phyloP scores from a whole-genome alignment of 179 eudicot genomes.

The Silene coronaria region DNA sequence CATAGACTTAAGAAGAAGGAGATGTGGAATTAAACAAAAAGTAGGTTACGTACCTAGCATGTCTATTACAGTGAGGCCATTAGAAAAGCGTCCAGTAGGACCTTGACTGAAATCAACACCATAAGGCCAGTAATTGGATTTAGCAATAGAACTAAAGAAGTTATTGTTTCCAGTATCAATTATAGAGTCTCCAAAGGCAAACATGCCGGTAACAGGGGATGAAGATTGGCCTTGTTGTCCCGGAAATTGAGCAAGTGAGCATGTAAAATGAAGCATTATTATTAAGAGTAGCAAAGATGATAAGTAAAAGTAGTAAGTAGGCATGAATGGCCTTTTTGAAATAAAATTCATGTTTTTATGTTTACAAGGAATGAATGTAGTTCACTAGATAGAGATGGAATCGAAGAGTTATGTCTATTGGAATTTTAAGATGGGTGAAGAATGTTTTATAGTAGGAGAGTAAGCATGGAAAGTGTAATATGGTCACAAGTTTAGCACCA shows the following conservation, averaged over 20 bases:
- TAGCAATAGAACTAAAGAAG: slow-evolving; percentile 46
- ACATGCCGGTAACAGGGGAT: slow-evolving; percentile 40
- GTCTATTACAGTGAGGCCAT: slow-evolving; percentile 71
- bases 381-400: too few relatives aligned
- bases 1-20: not conserved
- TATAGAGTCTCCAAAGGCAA: slow-evolving; percentile 70
- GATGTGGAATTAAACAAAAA: not conserved
- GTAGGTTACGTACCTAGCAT: slow-evolving; percentile 36
- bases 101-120: slow-evolving; percentile 52
- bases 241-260: slow-evolving; percentile 15
- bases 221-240: slow-evolving; percentile 17
- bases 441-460: slow-evolving; percentile 2
- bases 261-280: slow-evolving; percentile 13
- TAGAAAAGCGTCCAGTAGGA: slow-evolving; percentile 75
- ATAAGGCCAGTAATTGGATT: slow-evolving; percentile 79
- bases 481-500: not conserved
- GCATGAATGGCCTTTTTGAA: slow-evolving; percentile 4
- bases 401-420: not conserved
- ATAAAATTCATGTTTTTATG: slow-evolving; percentile 7
- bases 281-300: not conserved
- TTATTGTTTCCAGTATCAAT: slow-evolving; percentile 74
- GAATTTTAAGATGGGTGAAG: not conserved
- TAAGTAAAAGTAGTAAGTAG: not conserved
- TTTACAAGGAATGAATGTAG: not conserved
- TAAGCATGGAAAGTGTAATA: not conserved